phyloP scores from a whole-genome alignment of 2,329 filamentous ascomycete genomes.

The Tolypocladium endophyticum region DNA sequence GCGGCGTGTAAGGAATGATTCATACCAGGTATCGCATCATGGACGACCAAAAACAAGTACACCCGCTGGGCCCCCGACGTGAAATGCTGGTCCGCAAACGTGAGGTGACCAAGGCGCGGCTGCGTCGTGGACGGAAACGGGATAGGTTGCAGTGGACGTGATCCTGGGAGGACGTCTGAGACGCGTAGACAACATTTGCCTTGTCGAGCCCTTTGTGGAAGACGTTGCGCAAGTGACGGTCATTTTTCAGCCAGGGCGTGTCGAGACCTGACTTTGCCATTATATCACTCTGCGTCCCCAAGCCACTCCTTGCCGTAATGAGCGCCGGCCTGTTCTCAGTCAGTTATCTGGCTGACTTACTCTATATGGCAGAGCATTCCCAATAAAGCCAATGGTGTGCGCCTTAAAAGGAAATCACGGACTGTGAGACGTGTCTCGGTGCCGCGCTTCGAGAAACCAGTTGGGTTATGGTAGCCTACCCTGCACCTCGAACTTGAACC shows the following conservation, averaged over 20 bases:
- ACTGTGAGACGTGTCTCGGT: background rate
- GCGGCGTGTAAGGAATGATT: conserved; percentile 42
- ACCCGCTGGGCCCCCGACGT: background rate
- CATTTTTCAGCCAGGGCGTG: background rate
- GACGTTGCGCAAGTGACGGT: background rate
- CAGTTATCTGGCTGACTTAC: background rate
- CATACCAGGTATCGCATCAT: conserved; percentile 42
- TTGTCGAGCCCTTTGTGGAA: background rate
- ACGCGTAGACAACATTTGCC: background rate
- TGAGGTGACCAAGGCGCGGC: background rate
- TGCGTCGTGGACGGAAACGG: background rate
- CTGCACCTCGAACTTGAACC: background rate
- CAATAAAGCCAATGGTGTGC: background rate
- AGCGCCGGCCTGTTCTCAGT: background rate
- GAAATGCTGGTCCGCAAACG: background rate
- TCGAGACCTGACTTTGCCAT: background rate
- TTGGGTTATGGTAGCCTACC: background rate
- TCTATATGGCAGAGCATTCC: background rate
- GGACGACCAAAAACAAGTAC: conserved; percentile 21
- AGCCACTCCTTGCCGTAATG: background rate
- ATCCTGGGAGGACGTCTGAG: background rate
- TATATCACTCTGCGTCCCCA: background rate
- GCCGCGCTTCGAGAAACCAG: background rate
- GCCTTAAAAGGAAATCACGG: background rate
- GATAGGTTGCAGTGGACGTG: too few species aligned